Evolutionary conservation across 2,329 filamentous ascomycete species (phyloP).

Genomic region (Alternaria ethzedia): DNA sequence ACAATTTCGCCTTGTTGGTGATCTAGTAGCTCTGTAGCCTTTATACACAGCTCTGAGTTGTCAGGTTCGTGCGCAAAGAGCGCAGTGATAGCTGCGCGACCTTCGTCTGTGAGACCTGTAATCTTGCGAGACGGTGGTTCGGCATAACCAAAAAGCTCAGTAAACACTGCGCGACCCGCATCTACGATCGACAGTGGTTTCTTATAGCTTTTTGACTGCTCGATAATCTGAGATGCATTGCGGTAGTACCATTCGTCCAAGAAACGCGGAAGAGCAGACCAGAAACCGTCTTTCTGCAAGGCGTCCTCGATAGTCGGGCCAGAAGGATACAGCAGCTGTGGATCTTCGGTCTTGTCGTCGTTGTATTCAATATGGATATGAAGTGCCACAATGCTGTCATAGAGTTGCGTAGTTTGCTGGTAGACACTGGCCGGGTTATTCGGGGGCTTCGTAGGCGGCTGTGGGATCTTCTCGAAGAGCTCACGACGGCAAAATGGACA

Average conservation of each 20-base stretch:
- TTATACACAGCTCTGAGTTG: not conserved
- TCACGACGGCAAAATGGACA: not conserved
- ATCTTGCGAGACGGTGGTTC: not conserved
- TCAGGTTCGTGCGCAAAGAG: not conserved
- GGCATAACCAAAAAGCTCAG: fast-evolving
- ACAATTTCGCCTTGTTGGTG: not conserved
- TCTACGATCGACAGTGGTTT: not conserved
- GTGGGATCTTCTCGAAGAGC: not conserved
- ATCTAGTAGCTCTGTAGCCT: not conserved
- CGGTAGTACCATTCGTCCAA: not conserved
- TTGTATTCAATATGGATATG: not conserved
- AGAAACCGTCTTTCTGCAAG: not conserved
- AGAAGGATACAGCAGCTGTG: not conserved
- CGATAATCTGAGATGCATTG: not conserved
- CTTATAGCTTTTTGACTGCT: not conserved
- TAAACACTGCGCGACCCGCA: not conserved
- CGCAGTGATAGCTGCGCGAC: not conserved
- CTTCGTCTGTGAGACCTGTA: not conserved
- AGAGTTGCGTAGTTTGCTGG: not conserved
- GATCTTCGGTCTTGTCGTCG: not conserved
- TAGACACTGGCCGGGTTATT: not conserved
- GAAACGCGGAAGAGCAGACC: not conserved
- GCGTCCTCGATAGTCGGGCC: not conserved
- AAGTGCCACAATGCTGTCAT: not conserved
- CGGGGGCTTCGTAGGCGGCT: not conserved